Conservation (phyloP, 1,139 yeast genomes). For the Candida sojae region DNA sequence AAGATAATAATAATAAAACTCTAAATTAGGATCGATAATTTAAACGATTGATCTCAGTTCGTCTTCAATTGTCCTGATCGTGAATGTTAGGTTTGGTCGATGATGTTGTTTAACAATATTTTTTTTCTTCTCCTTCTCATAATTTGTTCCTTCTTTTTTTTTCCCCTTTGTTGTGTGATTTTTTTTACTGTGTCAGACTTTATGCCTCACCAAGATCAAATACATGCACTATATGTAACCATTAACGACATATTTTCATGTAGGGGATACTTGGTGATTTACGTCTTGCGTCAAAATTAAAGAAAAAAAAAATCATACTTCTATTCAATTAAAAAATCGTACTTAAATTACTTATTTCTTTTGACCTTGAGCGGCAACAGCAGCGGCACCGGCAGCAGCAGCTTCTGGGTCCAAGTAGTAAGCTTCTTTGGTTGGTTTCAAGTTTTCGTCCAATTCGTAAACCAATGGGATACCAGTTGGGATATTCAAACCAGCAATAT, state of each 20-base stretch:
- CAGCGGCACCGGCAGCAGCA: conserved; percentile 99
- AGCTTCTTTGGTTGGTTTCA: conserved; percentile 90
- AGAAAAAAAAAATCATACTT: neutral
- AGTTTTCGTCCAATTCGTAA: conserved; percentile 85
- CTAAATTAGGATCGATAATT: no score
- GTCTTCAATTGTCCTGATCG: neutral
- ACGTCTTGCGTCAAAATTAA: neutral
- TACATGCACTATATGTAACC: no score
- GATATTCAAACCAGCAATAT: conserved; percentile 91
- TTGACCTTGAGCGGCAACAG: conserved; percentile 94
- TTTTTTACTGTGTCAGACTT: no score
- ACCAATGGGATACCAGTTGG: conserved; percentile 99
- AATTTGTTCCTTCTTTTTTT: neutral
- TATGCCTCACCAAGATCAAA: no score
- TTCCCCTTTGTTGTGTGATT: neutral
- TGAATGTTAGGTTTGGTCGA: neutral
- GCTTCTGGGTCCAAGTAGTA: conserved; percentile 99
- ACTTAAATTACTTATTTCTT: conserved; percentile 32
- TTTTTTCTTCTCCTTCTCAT: neutral
- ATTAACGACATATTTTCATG: no score
- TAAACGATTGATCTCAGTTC: neutral
- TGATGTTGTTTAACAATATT: neutral
- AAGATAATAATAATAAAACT: neutral
- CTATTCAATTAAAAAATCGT: neutral
- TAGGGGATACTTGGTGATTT: no score